Conservation (phyloP, 1,139 yeast species). For the Suhomyces terraborum region DNA sequence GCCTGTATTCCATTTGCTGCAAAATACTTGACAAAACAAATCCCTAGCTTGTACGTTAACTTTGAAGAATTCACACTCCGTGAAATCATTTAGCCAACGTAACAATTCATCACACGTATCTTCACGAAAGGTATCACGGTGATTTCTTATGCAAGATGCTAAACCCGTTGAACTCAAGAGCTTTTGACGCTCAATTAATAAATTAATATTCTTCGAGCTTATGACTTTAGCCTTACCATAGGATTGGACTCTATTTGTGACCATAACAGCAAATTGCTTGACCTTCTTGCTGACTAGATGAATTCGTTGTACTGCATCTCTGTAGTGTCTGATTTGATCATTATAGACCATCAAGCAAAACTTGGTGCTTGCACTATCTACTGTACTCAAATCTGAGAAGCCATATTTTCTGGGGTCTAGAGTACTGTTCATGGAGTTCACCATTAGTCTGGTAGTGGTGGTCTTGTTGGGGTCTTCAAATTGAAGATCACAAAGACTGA, state of each 20-base stretch:
- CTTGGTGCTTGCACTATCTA: conserved; percentile 50
- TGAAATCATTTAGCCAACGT: conserved; percentile 62
- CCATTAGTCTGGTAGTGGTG: conserved; percentile 24
- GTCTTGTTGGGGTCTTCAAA: conserved; percentile 30
- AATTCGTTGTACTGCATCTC: conserved; percentile 72
- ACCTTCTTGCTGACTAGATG: conserved; percentile 65
- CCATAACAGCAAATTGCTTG: conserved; percentile 71
- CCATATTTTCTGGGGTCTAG: conserved; percentile 39
- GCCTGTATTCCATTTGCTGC: conserved; percentile 59
- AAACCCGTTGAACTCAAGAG: conserved; percentile 61
- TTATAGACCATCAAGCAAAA: conserved; percentile 69
- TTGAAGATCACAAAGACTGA: conserved; percentile 48
- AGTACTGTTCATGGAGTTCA: conserved; percentile 30
- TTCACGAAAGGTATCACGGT: conserved; percentile 74
- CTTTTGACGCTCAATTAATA: conserved; percentile 55
- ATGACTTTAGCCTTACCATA: conserved; percentile 72
- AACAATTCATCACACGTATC: conserved; percentile 78
- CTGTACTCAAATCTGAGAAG: conserved; percentile 17
- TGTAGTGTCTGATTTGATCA: conserved; percentile 74
- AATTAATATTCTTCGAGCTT: conserved; percentile 52
- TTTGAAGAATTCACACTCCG: conserved; percentile 57
- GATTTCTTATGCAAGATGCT: conserved; percentile 64
- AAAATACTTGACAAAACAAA: conserved; percentile 55
- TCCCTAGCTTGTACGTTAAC: conserved; percentile 51
- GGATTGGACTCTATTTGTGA: conserved; percentile 61